Evolutionary conservation across 2,329 filamentous ascomycete genomes (phyloP).

Genomic region (Geosmithia morbida): DNA sequence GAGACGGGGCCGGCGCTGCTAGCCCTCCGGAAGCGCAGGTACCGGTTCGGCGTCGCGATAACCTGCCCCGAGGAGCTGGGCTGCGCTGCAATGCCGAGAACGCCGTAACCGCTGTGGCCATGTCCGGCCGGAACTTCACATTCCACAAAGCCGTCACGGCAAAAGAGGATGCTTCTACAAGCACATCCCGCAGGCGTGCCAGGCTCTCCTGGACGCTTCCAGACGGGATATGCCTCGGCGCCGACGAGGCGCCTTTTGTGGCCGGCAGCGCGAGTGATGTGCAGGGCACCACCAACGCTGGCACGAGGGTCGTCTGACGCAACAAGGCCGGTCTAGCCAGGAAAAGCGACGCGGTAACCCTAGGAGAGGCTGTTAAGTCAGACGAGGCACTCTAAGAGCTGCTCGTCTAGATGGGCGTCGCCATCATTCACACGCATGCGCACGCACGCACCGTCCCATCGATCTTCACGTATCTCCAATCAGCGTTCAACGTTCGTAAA

Average conservation of each 20-base stretch:
- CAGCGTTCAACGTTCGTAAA: no score
- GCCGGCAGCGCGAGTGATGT: slow-evolving; percentile 25
- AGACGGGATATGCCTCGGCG: slow-evolving; percentile 9
- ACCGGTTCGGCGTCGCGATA: slow-evolving; percentile 19
- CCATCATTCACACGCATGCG: background rate
- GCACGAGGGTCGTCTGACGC: slow-evolving; percentile 24
- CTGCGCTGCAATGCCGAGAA: slow-evolving; percentile 6
- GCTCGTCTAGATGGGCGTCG: background rate
- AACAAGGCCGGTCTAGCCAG: slow-evolving; percentile 14
- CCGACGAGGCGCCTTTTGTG: slow-evolving; percentile 17
- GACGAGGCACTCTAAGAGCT: slow-evolving; percentile 7
- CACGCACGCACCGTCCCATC: background rate
- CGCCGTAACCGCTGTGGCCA: background rate
- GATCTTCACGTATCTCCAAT: background rate
- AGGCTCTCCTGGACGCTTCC: slow-evolving; percentile 14
- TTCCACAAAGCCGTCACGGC: slow-evolving; percentile 21
- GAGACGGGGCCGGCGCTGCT: slow-evolving; percentile 8
- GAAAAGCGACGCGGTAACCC: slow-evolving; percentile 10
- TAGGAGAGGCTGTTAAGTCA: slow-evolving; percentile 9
- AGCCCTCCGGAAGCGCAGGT: slow-evolving; percentile 11
- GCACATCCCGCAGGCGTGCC: slow-evolving; percentile 16
- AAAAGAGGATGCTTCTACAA: slow-evolving; percentile 24
- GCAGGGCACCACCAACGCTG: slow-evolving; percentile 17
- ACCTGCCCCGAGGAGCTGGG: slow-evolving; percentile 20
- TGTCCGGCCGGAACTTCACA: slow-evolving; percentile 1